phyloP scores from a whole-genome alignment of 208 protist genomes.

The Trypanosoma cruzi region DNA sequence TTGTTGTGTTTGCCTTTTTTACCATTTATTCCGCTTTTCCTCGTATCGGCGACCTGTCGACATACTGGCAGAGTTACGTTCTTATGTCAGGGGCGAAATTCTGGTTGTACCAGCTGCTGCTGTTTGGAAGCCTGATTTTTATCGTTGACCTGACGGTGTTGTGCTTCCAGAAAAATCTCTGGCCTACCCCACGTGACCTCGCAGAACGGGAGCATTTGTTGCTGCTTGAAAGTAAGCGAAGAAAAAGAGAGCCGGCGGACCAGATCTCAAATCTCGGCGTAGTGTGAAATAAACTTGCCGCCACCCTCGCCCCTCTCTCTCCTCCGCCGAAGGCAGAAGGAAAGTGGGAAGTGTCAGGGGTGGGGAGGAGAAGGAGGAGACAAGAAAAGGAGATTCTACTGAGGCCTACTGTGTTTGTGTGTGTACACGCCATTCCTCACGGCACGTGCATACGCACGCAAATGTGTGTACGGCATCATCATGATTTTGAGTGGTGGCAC shows the following conservation, averaged over 20 bases:
- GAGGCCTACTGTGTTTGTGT: too few relatives aligned
- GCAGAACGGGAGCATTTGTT: conserved; percentile 47
- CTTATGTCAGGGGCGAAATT: conserved; percentile 64
- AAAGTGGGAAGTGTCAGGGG: too few relatives aligned
- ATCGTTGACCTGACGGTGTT: conserved; percentile 52
- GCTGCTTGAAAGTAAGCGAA: not conserved
- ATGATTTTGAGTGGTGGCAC: too few relatives aligned
- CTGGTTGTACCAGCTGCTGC: conserved; percentile 79
- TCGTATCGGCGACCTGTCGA: conserved; percentile 43
- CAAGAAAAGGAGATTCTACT: too few relatives aligned
- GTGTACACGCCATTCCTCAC: too few relatives aligned
- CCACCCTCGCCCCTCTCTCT: too few relatives aligned
- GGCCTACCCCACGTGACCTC: conserved; percentile 62
- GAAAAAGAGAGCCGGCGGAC: not conserved
- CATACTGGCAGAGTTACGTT: conserved; percentile 79
- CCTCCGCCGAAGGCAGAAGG: too few relatives aligned
- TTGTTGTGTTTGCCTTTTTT: conserved; percentile 53
- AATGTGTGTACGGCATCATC: too few relatives aligned
- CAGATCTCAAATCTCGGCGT: not conserved
- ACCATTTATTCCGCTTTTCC: conserved; percentile 64
- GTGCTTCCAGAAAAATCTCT: conserved; percentile 58
- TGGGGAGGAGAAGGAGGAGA: too few relatives aligned
- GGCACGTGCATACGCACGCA: too few relatives aligned
- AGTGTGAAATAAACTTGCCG: too few relatives aligned
- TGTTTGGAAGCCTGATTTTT: conserved; percentile 40